Evolutionary conservation across 805 yeast species (phyloP).

Genomic region (Blastobotrys mokoenaii): DNA sequence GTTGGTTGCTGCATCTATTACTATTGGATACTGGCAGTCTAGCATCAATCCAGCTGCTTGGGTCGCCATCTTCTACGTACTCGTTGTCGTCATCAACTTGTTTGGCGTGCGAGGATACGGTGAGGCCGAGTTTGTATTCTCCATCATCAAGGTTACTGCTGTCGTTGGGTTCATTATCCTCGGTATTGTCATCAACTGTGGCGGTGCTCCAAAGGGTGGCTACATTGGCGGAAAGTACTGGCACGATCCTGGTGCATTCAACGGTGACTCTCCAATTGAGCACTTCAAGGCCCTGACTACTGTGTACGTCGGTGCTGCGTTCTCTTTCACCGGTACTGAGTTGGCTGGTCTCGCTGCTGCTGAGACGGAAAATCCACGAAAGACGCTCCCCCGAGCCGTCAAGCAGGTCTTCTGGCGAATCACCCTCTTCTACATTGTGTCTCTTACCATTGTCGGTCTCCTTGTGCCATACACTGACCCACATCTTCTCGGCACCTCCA

Average conservation of each 20-base stretch:
- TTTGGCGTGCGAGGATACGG: constrained; percentile 55
- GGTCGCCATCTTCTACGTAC: constrained; percentile 47
- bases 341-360: constrained; percentile 64
- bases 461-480: constrained; percentile 57
- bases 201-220: constrained; percentile 53
- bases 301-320: constrained; percentile 63
- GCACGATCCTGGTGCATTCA: constrained; percentile 62
- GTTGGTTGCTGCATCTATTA: constrained; percentile 53
- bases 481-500: constrained; percentile 36
- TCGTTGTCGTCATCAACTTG: constrained; percentile 41
- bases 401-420: constrained; percentile 77
- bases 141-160: constrained; percentile 50
- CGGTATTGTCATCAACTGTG: constrained; percentile 41
- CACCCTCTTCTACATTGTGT: constrained; percentile 51
- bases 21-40: constrained; percentile 51
- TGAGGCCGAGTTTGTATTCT: constrained; percentile 59
- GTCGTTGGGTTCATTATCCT: constrained; percentile 56
- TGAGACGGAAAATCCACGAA: constrained; percentile 58
- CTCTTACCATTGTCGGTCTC: constrained; percentile 49
- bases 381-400: constrained; percentile 57
- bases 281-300: constrained; percentile 56
- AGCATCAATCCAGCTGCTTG: constrained; percentile 49
- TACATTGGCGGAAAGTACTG: constrained; percentile 49
- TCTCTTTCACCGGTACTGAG: constrained; percentile 66
- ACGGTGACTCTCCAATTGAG: constrained; percentile 33